Evolutionary conservation across 2,329 filamentous ascomycete genomes (phyloP).

Genomic region (Didymella glomerata): DNA sequence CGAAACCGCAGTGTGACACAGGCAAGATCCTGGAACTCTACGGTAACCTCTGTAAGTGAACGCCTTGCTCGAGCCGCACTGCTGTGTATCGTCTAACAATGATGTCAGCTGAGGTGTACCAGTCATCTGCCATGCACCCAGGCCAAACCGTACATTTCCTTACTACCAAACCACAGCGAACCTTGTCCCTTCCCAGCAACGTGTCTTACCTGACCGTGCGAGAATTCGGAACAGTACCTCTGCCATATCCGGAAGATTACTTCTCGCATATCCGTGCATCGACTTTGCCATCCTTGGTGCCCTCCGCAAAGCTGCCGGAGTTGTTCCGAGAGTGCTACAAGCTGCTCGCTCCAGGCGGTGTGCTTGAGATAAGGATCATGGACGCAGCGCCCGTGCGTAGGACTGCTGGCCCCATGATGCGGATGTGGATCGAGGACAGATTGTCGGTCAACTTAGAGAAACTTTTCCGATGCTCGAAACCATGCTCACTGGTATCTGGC

Average conservation of each 20-base stretch:
- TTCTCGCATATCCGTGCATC: constrained; percentile 55
- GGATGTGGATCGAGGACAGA: constrained; percentile 69
- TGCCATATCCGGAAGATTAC: constrained; percentile 56
- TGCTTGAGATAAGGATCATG: constrained; percentile 67
- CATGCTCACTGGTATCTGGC: constrained; percentile 64
- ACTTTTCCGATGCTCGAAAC: constrained; percentile 67
- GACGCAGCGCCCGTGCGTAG: constrained; percentile 67
- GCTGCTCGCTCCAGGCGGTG: constrained; percentile 64
- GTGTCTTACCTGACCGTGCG: constrained; percentile 42
- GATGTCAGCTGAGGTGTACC: constrained; percentile 54
- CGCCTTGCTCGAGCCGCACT: constrained; percentile 26
- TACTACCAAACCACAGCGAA: constrained; percentile 43
- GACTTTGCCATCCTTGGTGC: constrained; percentile 64
- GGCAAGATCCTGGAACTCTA: constrained; percentile 51
- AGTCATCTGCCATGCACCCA: constrained; percentile 55
- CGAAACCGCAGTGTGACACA: constrained; percentile 41
- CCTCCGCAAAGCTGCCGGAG: constrained; percentile 64
- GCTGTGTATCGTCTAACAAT: constrained; percentile 41
- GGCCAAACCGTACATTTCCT: constrained; percentile 50
- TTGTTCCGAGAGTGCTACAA: constrained; percentile 66
- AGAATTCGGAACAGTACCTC: constrained; percentile 54
- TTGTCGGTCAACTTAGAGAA: constrained; percentile 67
- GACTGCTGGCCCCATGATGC: constrained; percentile 66
- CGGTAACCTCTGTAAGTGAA: constrained; percentile 51
- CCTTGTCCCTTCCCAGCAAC: constrained; percentile 47